Evolutionary conservation across 306 rosid species (phyloP).

Genomic region (Vicia sativa): DNA sequence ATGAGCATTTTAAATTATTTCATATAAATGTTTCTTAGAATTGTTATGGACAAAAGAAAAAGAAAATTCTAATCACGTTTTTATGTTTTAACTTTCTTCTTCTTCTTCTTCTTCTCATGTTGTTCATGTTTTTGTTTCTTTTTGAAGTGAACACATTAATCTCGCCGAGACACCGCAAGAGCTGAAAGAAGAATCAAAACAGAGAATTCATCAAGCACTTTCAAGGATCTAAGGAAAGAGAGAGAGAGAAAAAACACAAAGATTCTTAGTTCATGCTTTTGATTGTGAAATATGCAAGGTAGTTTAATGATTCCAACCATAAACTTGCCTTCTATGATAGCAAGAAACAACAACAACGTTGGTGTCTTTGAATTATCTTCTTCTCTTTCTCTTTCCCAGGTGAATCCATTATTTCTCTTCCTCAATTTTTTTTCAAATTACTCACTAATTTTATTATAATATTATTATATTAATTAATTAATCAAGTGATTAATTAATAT

Average conservation of each 20-base stretch:
- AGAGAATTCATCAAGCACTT: slow-evolving; percentile 8
- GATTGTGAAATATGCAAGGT: slow-evolving; percentile 56
- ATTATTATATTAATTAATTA: background rate
- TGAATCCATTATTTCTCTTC: slow-evolving; percentile 32
- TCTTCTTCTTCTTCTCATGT: slow-evolving; percentile 13
- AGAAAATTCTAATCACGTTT: slow-evolving; percentile 14
- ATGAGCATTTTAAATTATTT: slow-evolving; percentile 33
- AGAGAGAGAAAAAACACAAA: background rate
- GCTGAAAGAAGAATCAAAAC: slow-evolving; percentile 37
- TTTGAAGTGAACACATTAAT: slow-evolving; percentile 32
- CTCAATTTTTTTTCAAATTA: background rate
- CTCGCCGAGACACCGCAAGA: slow-evolving; percentile 4
- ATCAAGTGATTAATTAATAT: background rate
- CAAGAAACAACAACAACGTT: slow-evolving; percentile 59
- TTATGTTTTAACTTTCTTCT: background rate
- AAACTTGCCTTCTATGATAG: slow-evolving; percentile 71
- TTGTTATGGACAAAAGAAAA: slow-evolving; percentile 2
- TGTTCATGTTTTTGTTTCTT: slow-evolving; percentile 19
- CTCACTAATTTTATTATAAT: background rate
- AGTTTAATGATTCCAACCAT: slow-evolving; percentile 70
- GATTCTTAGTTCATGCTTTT: background rate
- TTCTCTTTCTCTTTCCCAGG: slow-evolving; percentile 77
- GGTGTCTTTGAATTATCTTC: slow-evolving; percentile 72
- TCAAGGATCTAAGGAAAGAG: background rate
- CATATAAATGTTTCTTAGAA: slow-evolving; percentile 7